These are phyloP conservation scores for Lathyrus aphaca DNA, from an alignment of 306 rosid genomes.

Conservation along the genomic window DNA sequence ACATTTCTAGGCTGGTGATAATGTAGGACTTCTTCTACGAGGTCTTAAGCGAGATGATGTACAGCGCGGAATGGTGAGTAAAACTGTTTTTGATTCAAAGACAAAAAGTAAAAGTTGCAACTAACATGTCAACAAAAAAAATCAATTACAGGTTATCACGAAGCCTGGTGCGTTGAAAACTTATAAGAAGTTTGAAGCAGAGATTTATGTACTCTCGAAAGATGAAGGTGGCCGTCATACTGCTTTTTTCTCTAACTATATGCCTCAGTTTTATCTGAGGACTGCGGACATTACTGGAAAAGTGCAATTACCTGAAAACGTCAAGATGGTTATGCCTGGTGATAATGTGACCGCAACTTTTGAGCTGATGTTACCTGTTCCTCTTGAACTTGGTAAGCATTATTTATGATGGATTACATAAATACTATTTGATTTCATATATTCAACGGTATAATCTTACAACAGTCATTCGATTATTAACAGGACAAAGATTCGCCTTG, in stretches of 20 bases:
- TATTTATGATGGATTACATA: slow-evolving; percentile 22
- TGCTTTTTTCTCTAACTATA: slow-evolving; percentile 89
- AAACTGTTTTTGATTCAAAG: slow-evolving; percentile 29
- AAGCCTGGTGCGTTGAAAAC: slow-evolving; percentile 79
- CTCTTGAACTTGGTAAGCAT: slow-evolving; percentile 76
- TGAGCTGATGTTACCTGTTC: slow-evolving; percentile 82
- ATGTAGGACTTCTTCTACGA: slow-evolving; percentile 93
- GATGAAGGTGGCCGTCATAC: slow-evolving; percentile 98
- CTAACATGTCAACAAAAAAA: neutral
- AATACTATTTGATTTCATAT: slow-evolving; percentile 7
- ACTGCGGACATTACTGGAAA: slow-evolving; percentile 92
- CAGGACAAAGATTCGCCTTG: slow-evolving; percentile 93
- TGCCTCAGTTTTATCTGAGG: slow-evolving; percentile 88
- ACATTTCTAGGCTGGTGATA: slow-evolving; percentile 76
- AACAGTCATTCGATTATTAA: slow-evolving; percentile 21
- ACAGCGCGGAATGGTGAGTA: slow-evolving; percentile 84
- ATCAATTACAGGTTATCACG: slow-evolving; percentile 56
- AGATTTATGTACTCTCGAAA: slow-evolving; percentile 88
- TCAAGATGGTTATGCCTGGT: slow-evolving; percentile 96
- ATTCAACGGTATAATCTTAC: slow-evolving; percentile 15
- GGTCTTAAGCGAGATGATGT: slow-evolving; percentile 86
- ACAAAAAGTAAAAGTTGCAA: neutral
- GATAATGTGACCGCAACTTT: slow-evolving; percentile 82
- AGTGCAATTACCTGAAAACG: slow-evolving; percentile 73
- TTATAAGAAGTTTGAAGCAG: slow-evolving; percentile 85